Base-by-base conservation (phyloP, 495 filamentous ascomycete genomes). In the Patellaria atrata region DNA sequence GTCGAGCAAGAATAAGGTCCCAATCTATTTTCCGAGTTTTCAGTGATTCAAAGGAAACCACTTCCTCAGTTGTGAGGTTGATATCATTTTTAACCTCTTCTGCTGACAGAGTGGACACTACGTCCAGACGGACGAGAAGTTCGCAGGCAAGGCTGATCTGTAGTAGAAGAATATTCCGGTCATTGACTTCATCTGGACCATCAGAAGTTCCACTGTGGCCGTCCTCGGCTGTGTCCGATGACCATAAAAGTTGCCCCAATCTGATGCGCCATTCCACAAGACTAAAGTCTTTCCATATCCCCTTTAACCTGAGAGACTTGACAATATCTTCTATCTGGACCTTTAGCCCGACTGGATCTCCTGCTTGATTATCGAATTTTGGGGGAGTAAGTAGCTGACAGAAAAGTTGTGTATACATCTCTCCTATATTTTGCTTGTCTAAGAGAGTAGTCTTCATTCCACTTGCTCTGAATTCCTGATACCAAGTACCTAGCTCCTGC, bases 161-260 rank as follows among this genome's bases (percentile, higher is more conserved):
- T 8, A 92, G 61, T 5, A 92, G 57, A 15, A 87, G 55, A 71
- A 81, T 83, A 37, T 83, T 83, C 42, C 78, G 69, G 38, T 77
- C 70, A 16, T 38, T 31, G 14, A 51, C 40, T 24, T 56, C 56
- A 2, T 61, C 50, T 4, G 54, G 53, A 2, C 62, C 55, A 10
- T 51, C 52, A 4, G 60, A 58, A 29, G 57, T 55, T 11, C 54
- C 51, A 5, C 55, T 39, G 2, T 62, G 59, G 21, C 68, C 50
- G 33, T 72, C 55, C 10, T 70, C 68, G 34, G 70, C 71, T 10
- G 35, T 37, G 13, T 74, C 78, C 11, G 24, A 15, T 13, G 38
- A 41, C 80, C 81, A 92, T 12, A 92, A 59, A 39, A 89, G 55
- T 47, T 89, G 82, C n/a, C 83, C 82, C 1, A 79, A 66, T 8